Evolutionary conservation across 257 asterid species (phyloP).

Genomic region (Ligustrum vulgare): DNA sequence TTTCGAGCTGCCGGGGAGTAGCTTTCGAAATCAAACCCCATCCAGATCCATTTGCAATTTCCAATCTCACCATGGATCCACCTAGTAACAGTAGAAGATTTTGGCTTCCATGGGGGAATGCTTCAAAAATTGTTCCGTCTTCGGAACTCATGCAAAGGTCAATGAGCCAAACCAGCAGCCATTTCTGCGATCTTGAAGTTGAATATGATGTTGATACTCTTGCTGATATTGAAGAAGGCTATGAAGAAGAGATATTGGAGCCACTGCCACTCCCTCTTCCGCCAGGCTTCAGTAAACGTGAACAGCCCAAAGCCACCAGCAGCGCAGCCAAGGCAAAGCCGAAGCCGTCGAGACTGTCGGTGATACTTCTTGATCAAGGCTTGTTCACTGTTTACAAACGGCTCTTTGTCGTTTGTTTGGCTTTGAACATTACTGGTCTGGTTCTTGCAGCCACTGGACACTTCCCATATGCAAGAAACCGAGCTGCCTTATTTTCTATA

Average conservation of each 20-base stretch:
- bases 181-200: constrained; percentile 59
- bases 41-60: constrained; percentile 43
- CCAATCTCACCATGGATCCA: constrained; percentile 15
- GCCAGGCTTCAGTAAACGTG: constrained; percentile 22
- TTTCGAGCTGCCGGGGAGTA: constrained; percentile 74
- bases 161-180: constrained; percentile 63
- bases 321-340: constrained; percentile 22
- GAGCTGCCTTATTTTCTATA: constrained; percentile 51
- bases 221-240: constrained; percentile 52
- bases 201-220: constrained; percentile 24
- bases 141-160: constrained; percentile 42
- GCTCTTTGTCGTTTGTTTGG: constrained; percentile 47
- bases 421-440: constrained; percentile 39
- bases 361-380: constrained; percentile 76
- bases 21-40: constrained; percentile 75
- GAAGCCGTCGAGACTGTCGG: constrained; percentile 42
- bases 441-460: constrained; percentile 58
- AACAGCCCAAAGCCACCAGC: constrained; percentile 10
- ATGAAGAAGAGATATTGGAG: constrained; percentile 22
- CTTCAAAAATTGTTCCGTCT: constrained; percentile 39
- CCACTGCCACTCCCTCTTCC: constrained; percentile 26
- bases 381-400: constrained; percentile 72
- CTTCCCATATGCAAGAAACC: constrained; percentile 46
- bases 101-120: constrained; percentile 52
- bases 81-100: constrained; percentile 23